These are phyloP conservation scores for Zygoascus ofunaensis DNA, from an alignment of 805 yeast species.

Conservation along the genomic window DNA sequence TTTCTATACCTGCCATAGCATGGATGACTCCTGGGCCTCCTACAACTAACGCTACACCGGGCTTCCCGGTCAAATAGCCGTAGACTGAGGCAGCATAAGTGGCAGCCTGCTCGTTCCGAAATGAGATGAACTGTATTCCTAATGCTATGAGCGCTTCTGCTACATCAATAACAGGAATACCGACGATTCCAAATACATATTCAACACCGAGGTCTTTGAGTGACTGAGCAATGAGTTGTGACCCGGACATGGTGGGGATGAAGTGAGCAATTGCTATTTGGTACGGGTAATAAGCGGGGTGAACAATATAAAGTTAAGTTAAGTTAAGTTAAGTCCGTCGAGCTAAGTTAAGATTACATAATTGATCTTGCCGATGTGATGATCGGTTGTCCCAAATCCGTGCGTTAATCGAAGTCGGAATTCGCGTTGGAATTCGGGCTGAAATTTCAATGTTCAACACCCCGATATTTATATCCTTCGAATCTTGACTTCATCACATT, in stretches of 20 bases:
- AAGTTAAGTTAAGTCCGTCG: too few relatives aligned
- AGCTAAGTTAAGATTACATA: too few relatives aligned
- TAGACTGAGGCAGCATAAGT: slow-evolving; percentile 67
- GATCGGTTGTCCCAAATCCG: too few relatives aligned
- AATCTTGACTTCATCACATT: too few relatives aligned
- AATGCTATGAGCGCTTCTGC: slow-evolving; percentile 50
- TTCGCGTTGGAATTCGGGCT: too few relatives aligned
- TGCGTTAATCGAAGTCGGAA: too few relatives aligned
- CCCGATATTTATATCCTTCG: too few relatives aligned
- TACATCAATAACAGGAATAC: slow-evolving; percentile 65
- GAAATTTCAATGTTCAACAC: too few relatives aligned
- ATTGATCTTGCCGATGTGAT: too few relatives aligned
- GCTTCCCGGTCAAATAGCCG: slow-evolving; percentile 54
- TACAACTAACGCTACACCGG: slow-evolving; percentile 60
- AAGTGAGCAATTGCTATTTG: background rate
- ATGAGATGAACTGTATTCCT: slow-evolving; percentile 50
- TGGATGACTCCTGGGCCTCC: slow-evolving; percentile 73
- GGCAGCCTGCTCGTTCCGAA: slow-evolving; percentile 67
- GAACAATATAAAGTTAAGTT: too few relatives aligned
- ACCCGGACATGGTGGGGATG: slow-evolving; percentile 27
- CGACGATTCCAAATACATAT: slow-evolving; percentile 61
- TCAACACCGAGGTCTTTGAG: slow-evolving; percentile 43
- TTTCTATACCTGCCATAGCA: slow-evolving; percentile 56
- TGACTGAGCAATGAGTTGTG: slow-evolving; percentile 40
- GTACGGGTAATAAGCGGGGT: too few relatives aligned